phyloP scores from a whole-genome alignment of 192 early-diverging fungal species.

The Mortierella antarctica region DNA sequence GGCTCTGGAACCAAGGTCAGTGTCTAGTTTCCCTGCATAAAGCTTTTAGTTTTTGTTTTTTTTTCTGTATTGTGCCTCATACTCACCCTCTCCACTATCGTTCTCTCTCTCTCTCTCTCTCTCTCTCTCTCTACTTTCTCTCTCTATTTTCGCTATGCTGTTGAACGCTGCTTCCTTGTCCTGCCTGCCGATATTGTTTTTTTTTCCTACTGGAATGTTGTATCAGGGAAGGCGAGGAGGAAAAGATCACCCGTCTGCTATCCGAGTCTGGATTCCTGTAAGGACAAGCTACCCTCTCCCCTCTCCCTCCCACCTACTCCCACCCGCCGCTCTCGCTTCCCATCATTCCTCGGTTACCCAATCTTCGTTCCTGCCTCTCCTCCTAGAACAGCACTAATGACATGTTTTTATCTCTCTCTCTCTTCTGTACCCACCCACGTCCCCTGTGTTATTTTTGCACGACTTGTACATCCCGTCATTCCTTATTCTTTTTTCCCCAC shows the following conservation, averaged over 20 bases:
- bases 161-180: too few species aligned
- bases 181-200: not conserved
- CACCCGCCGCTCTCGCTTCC: not conserved
- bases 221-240: slow-evolving; percentile 78
- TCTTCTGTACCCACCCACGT: not conserved
- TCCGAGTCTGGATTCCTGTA: slow-evolving; percentile 84
- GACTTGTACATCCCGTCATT: too few species aligned
- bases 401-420: not conserved
- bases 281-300: slow-evolving; percentile 6
- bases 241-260: slow-evolving; percentile 80
- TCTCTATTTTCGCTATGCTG: too few species aligned
- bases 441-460: not conserved
- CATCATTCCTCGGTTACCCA: not conserved
- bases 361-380: not conserved
- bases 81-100: not conserved
- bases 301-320: not conserved
- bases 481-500: too few species aligned
- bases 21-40: not conserved
- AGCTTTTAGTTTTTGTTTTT: not conserved
- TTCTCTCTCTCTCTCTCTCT: not conserved
- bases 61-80: not conserved
- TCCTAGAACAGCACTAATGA: not conserved
- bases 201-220: slow-evolving; percentile 3
- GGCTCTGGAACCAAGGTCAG: slow-evolving; percentile 81
- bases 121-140: not conserved